Evolutionary conservation across 1,139 yeast species (phyloP), one percentile per base, ranked within the genome.

Genomic region (Torulaspora globosa): DNA sequence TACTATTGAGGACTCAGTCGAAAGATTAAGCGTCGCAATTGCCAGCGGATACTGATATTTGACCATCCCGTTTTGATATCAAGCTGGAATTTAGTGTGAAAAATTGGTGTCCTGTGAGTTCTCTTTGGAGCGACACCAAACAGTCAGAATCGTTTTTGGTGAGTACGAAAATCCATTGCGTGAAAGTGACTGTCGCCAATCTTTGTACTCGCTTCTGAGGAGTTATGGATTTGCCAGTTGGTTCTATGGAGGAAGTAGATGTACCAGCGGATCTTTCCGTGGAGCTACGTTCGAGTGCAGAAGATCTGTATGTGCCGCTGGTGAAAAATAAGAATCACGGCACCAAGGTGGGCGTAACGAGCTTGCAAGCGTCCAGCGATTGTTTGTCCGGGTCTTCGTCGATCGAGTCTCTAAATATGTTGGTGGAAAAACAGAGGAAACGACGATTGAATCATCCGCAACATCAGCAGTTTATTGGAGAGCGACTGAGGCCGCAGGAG

Each of bases 401-500:
- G 0, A 54, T 67, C 2, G 74, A 70, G 36, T 70, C 74, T 2
- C 55, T 70, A 42, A 66, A 65, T 31, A 54, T 70, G 39, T 50
- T 70, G 34, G 52, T 70, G 32, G 74, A 70, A 46, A 63, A 66
- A 36, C 73, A 70, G 47, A 60, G 68, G 35, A 56, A 63, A 38
- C 60, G 65, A 43, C 71, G 69, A 55, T 59, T 70, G 49, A 69
- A 67, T 42, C 70, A 70, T 48, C 74, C 74, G 18, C 53, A 58
- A 35, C 74, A 70, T 50, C 70, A 68, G 54, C 58, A 59, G 15
- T 65, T 64, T 40, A 56, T 68, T 11, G 51, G 44, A 47, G 56
- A 60, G 19, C 59, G 56, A 12, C 42, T 35, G 30, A 37, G 48
- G 10, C 47, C 39, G n/a, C 44, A 41, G 39, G 44, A 24, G 2